Base-by-base conservation (phyloP, 2,329 filamentous ascomycete species). In the Fusarium clavum region DNA sequence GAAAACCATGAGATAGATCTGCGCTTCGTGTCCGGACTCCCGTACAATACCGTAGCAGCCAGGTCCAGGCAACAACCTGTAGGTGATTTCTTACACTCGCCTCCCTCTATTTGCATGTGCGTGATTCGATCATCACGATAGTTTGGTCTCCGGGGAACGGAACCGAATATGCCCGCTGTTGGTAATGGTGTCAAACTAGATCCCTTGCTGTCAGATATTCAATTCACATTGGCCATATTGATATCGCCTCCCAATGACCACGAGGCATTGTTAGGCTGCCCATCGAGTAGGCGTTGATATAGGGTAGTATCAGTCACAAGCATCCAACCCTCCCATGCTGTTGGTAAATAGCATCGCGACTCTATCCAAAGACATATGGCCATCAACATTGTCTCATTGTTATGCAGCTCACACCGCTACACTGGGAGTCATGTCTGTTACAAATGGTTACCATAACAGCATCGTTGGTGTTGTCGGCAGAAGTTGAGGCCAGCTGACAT, bases 321-420 rank as follows among this genome's bases (percentile, higher is more conserved):
- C 13, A 61, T 38, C 22, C 46, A 47, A 43, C 58, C 34, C 34
- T 48, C 34, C 59, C 61, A 30, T 13, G 18, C 29, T 45, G 51
- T 41, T 48, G 60, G 60, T 59, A 64, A 48, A 45, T 29, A 45
- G n/a, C 9, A 48, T 32, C 30, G 18, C 20, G 25, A 34, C 40
- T 32, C 20, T 20, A 32, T 38, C 20, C 20, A 46, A 34, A 45
- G 52, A 27, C 61, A 44, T 45, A 49, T 45, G 61, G 45, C 22
- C 54, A 29, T 44, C 24, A 32, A 48, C 27, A 22, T 10, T 71
- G 51, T 69, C 41, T 54, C 34, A 32, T 49, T 40, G n/a, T 32
- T 25, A 32, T 45, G 48, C 47, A 54, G 43, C 32, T 55, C 61
- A 57, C 63, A 71, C 68, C 67, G 67, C 64, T 53, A 40, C 30